Evolutionary conservation across 495 filamentous ascomycete genomes (phyloP), one percentile per base, ranked within the genome.

Genomic region (Pseudoneurospora amorphoporcata): DNA sequence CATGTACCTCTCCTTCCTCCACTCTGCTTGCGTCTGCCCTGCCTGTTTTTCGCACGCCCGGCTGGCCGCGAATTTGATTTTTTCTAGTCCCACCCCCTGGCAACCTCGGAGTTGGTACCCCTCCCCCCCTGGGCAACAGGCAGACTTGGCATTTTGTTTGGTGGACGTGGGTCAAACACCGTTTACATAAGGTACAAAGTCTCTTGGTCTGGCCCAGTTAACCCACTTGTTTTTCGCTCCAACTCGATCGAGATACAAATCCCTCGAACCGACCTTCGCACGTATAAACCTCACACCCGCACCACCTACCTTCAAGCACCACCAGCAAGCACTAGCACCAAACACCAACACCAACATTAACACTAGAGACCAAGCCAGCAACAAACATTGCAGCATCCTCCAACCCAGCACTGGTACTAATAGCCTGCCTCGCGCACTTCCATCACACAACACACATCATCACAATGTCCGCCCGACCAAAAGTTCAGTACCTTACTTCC

Each of bases 401-500:
- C 53, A 69, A 41, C 8, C 58, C 19, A 35, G 2, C 23, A 45
- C 23, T 53, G n/a, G 10, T 47, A 35, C 39, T 14, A 12, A 38
- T 19, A 68, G 40, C 71, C 70, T 41, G 32, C 14, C 8, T 23
- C 16, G 37, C 29, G 17, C 58, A 39, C 35, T 37, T 12, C 19
- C 19, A 45, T 35, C 43, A 17, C 61, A 9, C 23, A 32, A 47
- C 61, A 75, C 76, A 70, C 70, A 84, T 84, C 81, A 79, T 84
- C 82, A 79, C 82, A 70, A 75, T 77, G n/a, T 9, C 68, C 35
- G 70, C 70, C 71, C 80, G 82, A 72, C 75, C 77, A 69, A 80
- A 77, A 69, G 75, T 77, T 12, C 78, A 79, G 40, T 85, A 84
- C 73, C 74, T 80, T 68, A 82, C 77, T 75, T 82, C 81, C 4